phyloP scores from a whole-genome alignment of 177 flowering plant species.

The Telopea speciosissima region DNA sequence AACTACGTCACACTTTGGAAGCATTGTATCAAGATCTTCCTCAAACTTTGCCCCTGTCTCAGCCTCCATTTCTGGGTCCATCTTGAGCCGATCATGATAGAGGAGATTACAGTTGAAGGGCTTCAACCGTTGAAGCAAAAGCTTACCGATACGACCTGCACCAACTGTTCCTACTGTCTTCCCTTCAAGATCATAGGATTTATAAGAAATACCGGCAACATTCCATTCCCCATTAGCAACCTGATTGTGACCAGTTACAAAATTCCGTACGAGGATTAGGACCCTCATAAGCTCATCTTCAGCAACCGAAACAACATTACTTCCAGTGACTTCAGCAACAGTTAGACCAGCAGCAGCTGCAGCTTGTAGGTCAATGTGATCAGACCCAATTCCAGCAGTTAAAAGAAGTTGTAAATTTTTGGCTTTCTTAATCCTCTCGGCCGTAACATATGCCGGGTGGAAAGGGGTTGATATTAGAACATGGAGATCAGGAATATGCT shows the following conservation, averaged over 20 bases:
- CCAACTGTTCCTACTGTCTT: constrained; percentile 96
- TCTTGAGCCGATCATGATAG: constrained; percentile 80
- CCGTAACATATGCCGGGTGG: constrained; percentile 95
- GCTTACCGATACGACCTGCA: constrained; percentile 87
- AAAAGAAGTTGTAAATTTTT: constrained; percentile 82
- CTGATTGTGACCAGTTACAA: constrained; percentile 82
- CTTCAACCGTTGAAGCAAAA: constrained; percentile 80
- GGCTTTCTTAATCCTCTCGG: constrained; percentile 87
- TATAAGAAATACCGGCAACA: constrained; percentile 71
- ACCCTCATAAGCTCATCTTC: constrained; percentile 98
- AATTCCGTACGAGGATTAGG: constrained; percentile 90
- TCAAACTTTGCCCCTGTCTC: constrained; percentile 73
- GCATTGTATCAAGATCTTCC: constrained; percentile 89
- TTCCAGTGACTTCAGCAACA: constrained; percentile 97
- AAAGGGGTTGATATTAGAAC: constrained; percentile 93
- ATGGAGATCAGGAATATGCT: constrained; percentile 87
- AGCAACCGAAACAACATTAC: constrained; percentile 93
- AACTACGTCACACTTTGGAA: constrained; percentile 83
- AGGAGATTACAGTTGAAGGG: constrained; percentile 91
- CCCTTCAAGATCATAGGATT: constrained; percentile 94
- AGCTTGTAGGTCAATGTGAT: constrained; percentile 87
- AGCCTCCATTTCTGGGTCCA: constrained; percentile 69
- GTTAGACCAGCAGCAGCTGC: constrained; percentile 96
- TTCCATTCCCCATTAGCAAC: constrained; percentile 87
- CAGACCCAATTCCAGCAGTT: constrained; percentile 98